Conservation (phyloP, 1,284 basidiomycete species). For the Boletellus dicymbophilus region DNA sequence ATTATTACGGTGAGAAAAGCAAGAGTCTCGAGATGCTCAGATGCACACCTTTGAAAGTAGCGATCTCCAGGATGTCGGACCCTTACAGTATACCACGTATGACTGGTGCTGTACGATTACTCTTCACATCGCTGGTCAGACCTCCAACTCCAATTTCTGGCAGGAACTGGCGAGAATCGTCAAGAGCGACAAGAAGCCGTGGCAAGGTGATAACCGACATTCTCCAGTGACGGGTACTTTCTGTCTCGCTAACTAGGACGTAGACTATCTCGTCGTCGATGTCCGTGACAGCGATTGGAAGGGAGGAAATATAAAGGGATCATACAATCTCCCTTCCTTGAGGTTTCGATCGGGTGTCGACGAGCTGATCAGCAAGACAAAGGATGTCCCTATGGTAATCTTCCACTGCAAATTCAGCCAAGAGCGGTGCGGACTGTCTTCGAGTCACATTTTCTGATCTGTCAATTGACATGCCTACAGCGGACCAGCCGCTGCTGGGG, state of each 20-base stretch:
- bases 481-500: slow-evolving; percentile 74
- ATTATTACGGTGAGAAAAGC: no score
- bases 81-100: slow-evolving; percentile 23
- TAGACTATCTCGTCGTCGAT: slow-evolving; percentile 74
- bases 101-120: slow-evolving; percentile 23
- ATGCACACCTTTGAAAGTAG: slow-evolving; percentile 5
- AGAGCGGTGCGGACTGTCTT: slow-evolving; percentile 61
- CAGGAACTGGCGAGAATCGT: slow-evolving; percentile 71
- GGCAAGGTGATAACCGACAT: slow-evolving; percentile 35
- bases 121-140: slow-evolving; percentile 1
- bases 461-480: slow-evolving; percentile 37
- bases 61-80: slow-evolving; percentile 15
- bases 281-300: slow-evolving; percentile 76
- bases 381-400: slow-evolving; percentile 60
- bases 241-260: neutral
- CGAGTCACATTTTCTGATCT: slow-evolving; percentile 1
- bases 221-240: no score
- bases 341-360: slow-evolving; percentile 59
- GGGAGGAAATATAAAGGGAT: slow-evolving; percentile 74
- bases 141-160: slow-evolving; percentile 12
- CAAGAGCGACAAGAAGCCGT: slow-evolving; percentile 57
- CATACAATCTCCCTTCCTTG: slow-evolving; percentile 60
- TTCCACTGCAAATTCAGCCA: slow-evolving; percentile 81
- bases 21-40: no score
- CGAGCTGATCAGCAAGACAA: slow-evolving; percentile 58